Conservation (phyloP, 805 yeast genomes). For the Clavispora vitiphila region DNA sequence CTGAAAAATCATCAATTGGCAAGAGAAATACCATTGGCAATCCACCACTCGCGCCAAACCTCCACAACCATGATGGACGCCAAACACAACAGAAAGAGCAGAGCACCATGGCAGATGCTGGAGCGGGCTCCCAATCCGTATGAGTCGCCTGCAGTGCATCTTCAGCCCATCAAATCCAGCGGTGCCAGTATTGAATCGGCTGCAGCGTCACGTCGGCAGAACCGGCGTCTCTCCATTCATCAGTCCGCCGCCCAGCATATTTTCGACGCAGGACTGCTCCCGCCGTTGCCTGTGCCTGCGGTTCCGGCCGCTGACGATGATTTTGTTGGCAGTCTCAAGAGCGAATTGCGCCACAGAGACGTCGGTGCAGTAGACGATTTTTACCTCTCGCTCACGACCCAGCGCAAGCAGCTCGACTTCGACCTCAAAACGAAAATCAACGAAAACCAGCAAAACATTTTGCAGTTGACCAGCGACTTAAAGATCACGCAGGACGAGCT, state of each 20-base stretch:
- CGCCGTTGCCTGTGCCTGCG: constrained; percentile 9
- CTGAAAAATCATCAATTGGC: too few relatives aligned
- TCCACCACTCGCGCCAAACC: neutral
- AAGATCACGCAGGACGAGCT: constrained; percentile 61
- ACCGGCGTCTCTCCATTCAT: constrained; percentile 16
- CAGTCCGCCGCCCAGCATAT: constrained; percentile 11
- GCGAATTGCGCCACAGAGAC: constrained; percentile 55
- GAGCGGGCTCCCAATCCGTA: constrained; percentile 6
- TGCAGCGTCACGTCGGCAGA: constrained; percentile 10
- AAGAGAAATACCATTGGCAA: too few relatives aligned
- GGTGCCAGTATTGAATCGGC: constrained; percentile 5
- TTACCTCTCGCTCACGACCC: constrained; percentile 46
- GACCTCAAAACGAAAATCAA: constrained; percentile 58
- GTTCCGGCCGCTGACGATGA: constrained; percentile 25
- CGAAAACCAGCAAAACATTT: constrained; percentile 57
- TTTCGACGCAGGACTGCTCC: constrained; percentile 9
- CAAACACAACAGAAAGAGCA: constrained; percentile 35
- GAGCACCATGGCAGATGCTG: constrained; percentile 37
- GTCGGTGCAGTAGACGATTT: constrained; percentile 71
- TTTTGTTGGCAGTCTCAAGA: constrained; percentile 15
- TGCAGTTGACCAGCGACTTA: constrained; percentile 57
- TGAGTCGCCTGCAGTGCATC: constrained; percentile 2
- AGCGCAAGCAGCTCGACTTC: constrained; percentile 46
- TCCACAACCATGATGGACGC: constrained; percentile 21
- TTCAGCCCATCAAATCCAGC: neutral